Conservation (phyloP, 306 rosid species). For the Lagenaria siceraria region DNA sequence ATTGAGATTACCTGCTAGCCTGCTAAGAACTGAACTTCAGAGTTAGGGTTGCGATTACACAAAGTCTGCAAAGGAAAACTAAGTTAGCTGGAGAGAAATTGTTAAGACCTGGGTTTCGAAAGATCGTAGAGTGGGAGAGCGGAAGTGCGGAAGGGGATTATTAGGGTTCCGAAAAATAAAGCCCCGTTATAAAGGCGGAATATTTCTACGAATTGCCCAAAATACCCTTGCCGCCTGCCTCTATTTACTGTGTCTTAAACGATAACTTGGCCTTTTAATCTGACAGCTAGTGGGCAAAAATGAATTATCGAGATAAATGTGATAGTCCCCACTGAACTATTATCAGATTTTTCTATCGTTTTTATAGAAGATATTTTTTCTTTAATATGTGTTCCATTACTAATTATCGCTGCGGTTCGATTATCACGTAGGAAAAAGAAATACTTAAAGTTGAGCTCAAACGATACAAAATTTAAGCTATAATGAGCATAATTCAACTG, state of each 20-base stretch:
- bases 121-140: slow-evolving; percentile 18
- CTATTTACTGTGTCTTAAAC: neutral
- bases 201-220: neutral
- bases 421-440: too few relatives aligned
- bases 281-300: neutral
- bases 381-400: too few relatives aligned
- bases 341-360: neutral
- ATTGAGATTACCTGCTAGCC: slow-evolving; percentile 32
- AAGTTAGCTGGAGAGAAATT: slow-evolving; percentile 51
- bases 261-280: neutral
- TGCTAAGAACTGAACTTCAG: slow-evolving; percentile 2
- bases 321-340: neutral
- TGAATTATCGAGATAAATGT: neutral
- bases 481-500: too few relatives aligned
- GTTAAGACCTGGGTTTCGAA: slow-evolving; percentile 11
- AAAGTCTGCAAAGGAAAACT: slow-evolving; percentile 70
- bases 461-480: too few relatives aligned
- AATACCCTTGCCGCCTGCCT: neutral
- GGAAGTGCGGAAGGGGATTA: neutral
- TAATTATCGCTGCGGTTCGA: too few relatives aligned
- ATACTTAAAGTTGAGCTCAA: too few relatives aligned
- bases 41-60: slow-evolving; percentile 26
- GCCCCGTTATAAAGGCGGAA: neutral
- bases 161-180: slow-evolving; percentile 14
- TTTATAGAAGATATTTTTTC: too few relatives aligned